Conservation (phyloP, 805 yeast species). For the Candida manassasensis region DNA sequence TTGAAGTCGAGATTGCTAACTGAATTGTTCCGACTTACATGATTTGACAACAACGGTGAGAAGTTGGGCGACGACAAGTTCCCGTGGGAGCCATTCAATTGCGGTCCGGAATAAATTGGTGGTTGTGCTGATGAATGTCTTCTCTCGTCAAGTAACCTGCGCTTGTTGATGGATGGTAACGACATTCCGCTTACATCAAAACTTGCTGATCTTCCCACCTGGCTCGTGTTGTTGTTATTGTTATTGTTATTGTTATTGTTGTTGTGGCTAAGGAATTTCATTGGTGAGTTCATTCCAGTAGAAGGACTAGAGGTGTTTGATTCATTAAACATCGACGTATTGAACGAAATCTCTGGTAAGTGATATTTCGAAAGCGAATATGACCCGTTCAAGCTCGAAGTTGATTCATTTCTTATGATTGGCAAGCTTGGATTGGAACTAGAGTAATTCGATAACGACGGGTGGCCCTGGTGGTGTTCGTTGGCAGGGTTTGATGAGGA, state of each 20-base stretch:
- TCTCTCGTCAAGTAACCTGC: conserved; percentile 27
- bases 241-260: conserved; percentile 6
- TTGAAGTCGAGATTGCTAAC: conserved; percentile 30
- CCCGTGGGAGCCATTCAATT: conserved; percentile 16
- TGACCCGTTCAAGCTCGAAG: conserved; percentile 3
- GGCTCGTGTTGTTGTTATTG: no score
- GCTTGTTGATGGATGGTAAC: conserved; percentile 22
- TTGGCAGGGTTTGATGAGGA: conserved; percentile 1
- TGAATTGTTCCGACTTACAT: conserved; percentile 36
- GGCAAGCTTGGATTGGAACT: neutral
- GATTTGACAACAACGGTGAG: conserved; percentile 26
- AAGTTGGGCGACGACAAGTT: conserved; percentile 13
- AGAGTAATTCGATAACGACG: conserved; percentile 2
- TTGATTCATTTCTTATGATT: neutral
- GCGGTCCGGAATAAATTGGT: conserved; percentile 6
- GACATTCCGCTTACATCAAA: conserved; percentile 16
- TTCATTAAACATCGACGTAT: conserved; percentile 36
- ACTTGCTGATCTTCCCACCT: conserved; percentile 19
- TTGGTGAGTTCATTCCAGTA: conserved; percentile 2
- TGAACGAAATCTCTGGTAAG: conserved; percentile 34
- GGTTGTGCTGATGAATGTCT: conserved; percentile 26
- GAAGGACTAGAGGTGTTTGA: conserved; percentile 7
- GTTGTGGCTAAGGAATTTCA: neutral
- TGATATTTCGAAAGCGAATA: conserved; percentile 9
- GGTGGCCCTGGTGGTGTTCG: conserved; percentile 2